Base-by-base conservation (phyloP, 176 grass and related monocot genomes). In the Triticum turgidum region DNA sequence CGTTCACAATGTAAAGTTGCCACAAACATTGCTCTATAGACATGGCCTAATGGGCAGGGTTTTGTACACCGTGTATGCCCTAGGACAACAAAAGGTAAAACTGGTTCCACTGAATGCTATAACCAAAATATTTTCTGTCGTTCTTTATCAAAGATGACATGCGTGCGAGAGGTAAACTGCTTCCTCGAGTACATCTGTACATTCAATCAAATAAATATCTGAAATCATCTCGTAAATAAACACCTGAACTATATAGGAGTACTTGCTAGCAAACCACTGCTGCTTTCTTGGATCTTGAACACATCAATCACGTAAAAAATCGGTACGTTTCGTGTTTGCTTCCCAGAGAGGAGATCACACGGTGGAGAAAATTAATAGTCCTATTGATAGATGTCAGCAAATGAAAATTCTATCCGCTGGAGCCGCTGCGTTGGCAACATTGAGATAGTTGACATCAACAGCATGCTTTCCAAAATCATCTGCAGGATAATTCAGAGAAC, bases 371-470 rank as follows among this genome's bases (percentile, higher is more conserved):
- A 7, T 20, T 18, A 76, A 82, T 41, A 39, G 14, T 30, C 29
- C 5, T 51, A 7, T 54, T 8, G 51, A 66, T 73, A 9, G 10
- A 82, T 44, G 25, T 89, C 75, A 96, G 79, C 88, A 94, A 80
- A 94, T 94, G 77, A 92, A 97, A 87, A 97, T 87, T 71, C 44
- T 94, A 21, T 97, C 65, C 5, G 12, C 44, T 29, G 88, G 63
- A 27, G 52, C 63, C 61, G 52, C 65, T 65, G 54, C 61, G 81
- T 89, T 94, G 47, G 76, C 73, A 67, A 89, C 75, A 83, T 98
- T 94, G 24, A 98, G 83, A 82, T 96, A 94, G 79, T 98, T 98
- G 75, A 94, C 90, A 85, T 98, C 93, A 34, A 87, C 88, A 4
- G 90, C 72, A 30, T 3, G 11, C 44, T 88, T 64, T 22, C 96